Base-by-base conservation (phyloP, 202 grass and related monocot species). In the Cymbopogon flexuosus region DNA sequence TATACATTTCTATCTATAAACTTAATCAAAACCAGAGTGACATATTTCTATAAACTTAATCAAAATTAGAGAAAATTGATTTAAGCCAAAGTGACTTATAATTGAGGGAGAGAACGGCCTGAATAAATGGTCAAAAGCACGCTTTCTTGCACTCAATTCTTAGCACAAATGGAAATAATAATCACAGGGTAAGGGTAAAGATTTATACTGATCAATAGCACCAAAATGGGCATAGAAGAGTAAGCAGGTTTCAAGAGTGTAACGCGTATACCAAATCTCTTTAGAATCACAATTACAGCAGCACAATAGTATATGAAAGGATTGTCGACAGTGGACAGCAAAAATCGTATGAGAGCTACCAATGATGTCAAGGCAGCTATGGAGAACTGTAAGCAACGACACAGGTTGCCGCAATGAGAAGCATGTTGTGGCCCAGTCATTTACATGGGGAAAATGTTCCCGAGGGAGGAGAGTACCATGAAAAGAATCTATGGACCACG, bases 401-500 rank as follows among this genome's bases (percentile, higher is more conserved):
- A 57, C 64, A 46, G 36, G 77, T 16, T 42, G 68, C 43, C 43
- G 51, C 57, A 43, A 62, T 8, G 27, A 46, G 18, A 62, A 72
- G 43, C 51, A 39, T 73, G 39, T 10, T 2, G 33, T 35, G 36
- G 59, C 75, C 76, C 52, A 51, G 22, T 77, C 59, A 81, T 57
- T 80, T 66, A 80, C 68, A 75, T 41, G 45, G n/a, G 58, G 57
- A 81, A 88, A 58, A 23, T 68, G 16, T 58, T 21, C 29, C 45
- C 27, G n/a, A 40, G 71, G 65, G 56, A 76, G 13, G 36, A 68
- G 35, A 35, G 27, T 35, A 63, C 18, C 16, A 12, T 65, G 56
- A 70, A 79, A 86, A 24, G 47, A 33, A 49, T 27, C 88, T 93
- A 90, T 10, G 91, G 94, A 30, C 94, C 94, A 16, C 94, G 90